These are phyloP conservation scores for Tetrapisispora namnaoensis DNA, from an alignment of 805 yeast genomes.

Conservation along the genomic window DNA sequence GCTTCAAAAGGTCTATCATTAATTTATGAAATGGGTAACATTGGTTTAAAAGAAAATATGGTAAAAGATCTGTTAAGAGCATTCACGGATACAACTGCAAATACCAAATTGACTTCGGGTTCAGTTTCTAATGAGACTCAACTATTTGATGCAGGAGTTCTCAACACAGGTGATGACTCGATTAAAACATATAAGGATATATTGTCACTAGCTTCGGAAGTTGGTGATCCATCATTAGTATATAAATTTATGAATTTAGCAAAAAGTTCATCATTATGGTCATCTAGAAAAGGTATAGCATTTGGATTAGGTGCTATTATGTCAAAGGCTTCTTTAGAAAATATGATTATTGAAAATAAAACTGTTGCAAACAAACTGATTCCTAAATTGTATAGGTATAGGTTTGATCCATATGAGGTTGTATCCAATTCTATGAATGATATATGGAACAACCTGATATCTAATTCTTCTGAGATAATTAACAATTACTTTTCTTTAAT, in stretches of 20 bases:
- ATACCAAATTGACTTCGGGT: constrained; percentile 47
- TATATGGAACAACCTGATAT: constrained; percentile 70
- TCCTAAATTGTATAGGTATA: constrained; percentile 75
- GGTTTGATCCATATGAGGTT: constrained; percentile 69
- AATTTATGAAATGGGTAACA: constrained; percentile 68
- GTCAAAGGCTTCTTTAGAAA: constrained; percentile 65
- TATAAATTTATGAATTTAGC: constrained; percentile 92
- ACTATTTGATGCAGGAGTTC: constrained; percentile 71
- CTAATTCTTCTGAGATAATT: constrained; percentile 45
- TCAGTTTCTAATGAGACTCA: constrained; percentile 70
- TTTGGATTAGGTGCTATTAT: constrained; percentile 83
- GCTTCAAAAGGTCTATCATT: constrained; percentile 83
- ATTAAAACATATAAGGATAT: constrained; percentile 89
- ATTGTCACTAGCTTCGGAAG: constrained; percentile 79
- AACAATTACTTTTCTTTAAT: constrained; percentile 47
- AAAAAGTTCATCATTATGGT: constrained; percentile 80
- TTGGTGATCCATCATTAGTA: constrained; percentile 89
- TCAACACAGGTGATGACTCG: constrained; percentile 76
- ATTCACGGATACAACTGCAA: constrained; percentile 57
- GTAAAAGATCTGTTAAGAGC: constrained; percentile 65
- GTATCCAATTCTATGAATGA: constrained; percentile 80
- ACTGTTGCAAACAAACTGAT: constrained; percentile 50
- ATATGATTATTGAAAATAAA: constrained; percentile 45
- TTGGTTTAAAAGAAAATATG: constrained; percentile 56
- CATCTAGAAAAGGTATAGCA: constrained; percentile 87